phyloP scores from a whole-genome alignment of 23 red algal species.

The Chondrus crispus region DNA sequence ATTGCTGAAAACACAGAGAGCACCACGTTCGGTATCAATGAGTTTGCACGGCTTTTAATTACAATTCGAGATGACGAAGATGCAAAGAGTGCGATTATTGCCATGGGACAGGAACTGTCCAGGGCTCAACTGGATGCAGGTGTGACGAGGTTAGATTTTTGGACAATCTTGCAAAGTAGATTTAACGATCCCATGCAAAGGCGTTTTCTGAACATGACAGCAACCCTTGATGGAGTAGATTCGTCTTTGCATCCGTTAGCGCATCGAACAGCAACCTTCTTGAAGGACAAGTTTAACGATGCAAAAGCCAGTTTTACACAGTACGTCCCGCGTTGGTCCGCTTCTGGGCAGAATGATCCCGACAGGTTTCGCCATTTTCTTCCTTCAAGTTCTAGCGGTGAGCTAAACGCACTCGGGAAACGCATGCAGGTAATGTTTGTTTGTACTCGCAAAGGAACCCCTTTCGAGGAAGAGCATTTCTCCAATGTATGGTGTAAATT shows the following conservation, averaged over 20 bases:
- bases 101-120: background rate
- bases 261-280: background rate
- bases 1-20: no score
- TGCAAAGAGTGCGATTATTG: background rate
- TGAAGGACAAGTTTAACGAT: background rate
- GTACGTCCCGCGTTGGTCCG: background rate
- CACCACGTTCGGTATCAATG: background rate
- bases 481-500: no score
- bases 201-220: background rate
- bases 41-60: background rate
- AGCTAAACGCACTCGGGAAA: background rate
- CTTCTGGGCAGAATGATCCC: background rate
- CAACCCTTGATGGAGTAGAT: background rate
- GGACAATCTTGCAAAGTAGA: background rate
- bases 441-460: no score
- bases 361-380: background rate
- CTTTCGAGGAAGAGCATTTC: no score
- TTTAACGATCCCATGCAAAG: background rate
- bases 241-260: background rate
- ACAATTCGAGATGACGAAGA: background rate
- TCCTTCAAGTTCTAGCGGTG: background rate
- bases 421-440: no score
- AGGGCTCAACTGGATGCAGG: background rate
- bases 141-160: background rate
- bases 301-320: background rate